Evolutionary conservation across 306 rosid genomes (phyloP).

Genomic region (Ormosia emarginata): DNA sequence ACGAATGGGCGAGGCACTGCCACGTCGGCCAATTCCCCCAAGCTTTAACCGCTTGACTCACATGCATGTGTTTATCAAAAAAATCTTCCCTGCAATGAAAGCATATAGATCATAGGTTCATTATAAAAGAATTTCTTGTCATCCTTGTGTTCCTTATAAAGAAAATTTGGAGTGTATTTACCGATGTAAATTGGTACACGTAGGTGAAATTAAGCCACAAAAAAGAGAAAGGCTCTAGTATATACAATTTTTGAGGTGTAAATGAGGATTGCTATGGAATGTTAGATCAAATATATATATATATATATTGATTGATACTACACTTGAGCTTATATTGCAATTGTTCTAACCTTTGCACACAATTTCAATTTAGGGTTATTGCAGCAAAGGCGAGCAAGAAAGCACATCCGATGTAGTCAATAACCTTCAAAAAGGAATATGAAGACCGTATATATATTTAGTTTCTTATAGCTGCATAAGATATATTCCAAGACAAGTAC

Average conservation of each 20-base stretch:
- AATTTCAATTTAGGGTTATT: constrained; percentile 37
- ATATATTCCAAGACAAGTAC: constrained; percentile 2
- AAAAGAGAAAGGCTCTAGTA: too few species aligned
- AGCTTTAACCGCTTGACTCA: background rate
- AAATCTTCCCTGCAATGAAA: background rate
- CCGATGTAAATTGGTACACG: background rate
- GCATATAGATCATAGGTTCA: background rate
- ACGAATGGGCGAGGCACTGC: constrained; percentile 35
- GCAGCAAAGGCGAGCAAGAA: constrained; percentile 53
- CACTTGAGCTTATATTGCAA: background rate
- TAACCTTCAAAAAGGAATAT: constrained; percentile 30
- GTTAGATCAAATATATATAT: background rate
- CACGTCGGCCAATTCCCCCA: constrained; percentile 33
- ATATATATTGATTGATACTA: too few species aligned
- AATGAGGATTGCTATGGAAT: background rate
- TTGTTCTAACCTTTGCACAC: background rate
- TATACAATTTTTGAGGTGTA: too few species aligned
- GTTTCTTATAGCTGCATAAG: background rate
- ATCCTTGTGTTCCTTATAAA: background rate
- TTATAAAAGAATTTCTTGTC: background rate
- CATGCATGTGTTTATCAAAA: background rate
- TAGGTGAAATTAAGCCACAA: background rate
- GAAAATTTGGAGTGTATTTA: background rate
- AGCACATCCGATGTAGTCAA: constrained; percentile 51
- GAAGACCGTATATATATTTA: background rate